phyloP scores from a whole-genome alignment of 345 rosid species.

The Brassica juncea region DNA sequence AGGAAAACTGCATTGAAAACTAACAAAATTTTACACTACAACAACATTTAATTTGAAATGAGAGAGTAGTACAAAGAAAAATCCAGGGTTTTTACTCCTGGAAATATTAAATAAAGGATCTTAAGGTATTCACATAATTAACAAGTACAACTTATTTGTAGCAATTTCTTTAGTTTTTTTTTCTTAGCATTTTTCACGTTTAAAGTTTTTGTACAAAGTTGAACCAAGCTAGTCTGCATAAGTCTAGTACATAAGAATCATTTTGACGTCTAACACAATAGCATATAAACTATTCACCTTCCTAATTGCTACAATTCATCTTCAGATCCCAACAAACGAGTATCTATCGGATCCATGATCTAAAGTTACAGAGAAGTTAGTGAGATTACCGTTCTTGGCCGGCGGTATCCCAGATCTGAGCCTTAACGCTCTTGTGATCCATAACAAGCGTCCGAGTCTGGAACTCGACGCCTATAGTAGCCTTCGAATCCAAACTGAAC shows the following conservation, averaged over 20 bases:
- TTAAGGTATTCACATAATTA: too few species aligned
- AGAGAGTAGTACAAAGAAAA: too few species aligned
- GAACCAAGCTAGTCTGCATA: neutral
- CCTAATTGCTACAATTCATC: neutral
- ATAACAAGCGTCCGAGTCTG: slow-evolving; percentile 84
- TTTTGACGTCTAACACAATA: neutral
- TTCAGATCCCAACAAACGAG: neutral
- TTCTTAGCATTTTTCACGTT: neutral
- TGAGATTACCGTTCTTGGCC: slow-evolving; percentile 78
- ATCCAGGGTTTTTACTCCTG: too few species aligned
- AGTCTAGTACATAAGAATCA: neutral
- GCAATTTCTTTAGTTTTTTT: too few species aligned
- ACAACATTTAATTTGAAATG: too few species aligned
- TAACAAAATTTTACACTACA: too few species aligned
- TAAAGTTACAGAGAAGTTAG: neutral
- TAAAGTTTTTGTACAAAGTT: neutral
- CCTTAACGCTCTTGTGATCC: slow-evolving; percentile 84
- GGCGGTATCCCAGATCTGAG: slow-evolving; percentile 99
- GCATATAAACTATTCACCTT: neutral
- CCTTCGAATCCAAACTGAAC: slow-evolving; percentile 85
- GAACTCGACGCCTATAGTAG: slow-evolving; percentile 95
- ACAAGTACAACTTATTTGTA: too few species aligned
- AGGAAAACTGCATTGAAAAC: too few species aligned
- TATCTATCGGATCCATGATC: neutral
- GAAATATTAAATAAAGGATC: too few species aligned